Conservation (phyloP, 2,329 filamentous ascomycete species). For the Botrytis aclada region DNA sequence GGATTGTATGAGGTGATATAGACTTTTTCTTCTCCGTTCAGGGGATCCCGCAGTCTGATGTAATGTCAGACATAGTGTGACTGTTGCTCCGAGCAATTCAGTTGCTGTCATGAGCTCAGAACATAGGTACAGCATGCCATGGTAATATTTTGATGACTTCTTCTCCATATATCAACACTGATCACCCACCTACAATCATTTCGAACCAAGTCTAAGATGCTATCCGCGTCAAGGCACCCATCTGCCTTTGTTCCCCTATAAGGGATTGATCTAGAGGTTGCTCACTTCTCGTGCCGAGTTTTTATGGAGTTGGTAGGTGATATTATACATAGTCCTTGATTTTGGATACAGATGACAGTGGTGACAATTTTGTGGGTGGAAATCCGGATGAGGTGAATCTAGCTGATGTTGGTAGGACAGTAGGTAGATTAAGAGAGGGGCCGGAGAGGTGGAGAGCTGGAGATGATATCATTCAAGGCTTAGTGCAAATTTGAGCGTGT, state of each 20-base stretch:
- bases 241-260: neutral
- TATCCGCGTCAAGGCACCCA: neutral
- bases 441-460: neutral
- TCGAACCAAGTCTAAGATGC: accelerated
- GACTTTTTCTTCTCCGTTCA: neutral
- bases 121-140: neutral
- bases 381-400: neutral
- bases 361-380: neutral
- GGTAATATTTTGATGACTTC: accelerated
- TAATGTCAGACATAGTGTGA: neutral
- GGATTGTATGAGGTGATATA: neutral
- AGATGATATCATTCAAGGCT: neutral
- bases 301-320: neutral
- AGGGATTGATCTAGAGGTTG: no score
- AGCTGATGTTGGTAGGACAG: neutral
- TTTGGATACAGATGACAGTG: neutral
- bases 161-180: no score
- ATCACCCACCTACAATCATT: neutral
- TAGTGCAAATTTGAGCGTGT: neutral
- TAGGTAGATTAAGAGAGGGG: neutral
- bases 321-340: accelerated
- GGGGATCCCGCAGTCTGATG: neutral
- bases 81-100: neutral
- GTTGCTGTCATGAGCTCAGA: neutral
- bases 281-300: neutral